Evolutionary conservation across 164 flowering plant species (phyloP).

Genomic region (Amborella trichopoda): DNA sequence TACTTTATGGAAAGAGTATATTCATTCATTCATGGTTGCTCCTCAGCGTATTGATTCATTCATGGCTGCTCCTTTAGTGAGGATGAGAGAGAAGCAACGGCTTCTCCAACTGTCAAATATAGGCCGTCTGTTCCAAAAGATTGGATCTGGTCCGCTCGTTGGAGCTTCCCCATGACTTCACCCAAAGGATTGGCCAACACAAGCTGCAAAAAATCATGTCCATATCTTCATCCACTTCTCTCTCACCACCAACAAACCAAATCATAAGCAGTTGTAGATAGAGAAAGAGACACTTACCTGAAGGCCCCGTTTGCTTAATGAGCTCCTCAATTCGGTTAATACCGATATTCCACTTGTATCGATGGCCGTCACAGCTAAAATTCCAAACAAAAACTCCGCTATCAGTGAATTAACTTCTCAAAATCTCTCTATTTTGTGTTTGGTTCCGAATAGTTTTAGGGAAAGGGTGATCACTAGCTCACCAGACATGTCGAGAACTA

Average conservation of each 20-base stretch:
- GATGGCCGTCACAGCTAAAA: slow-evolving; percentile 60
- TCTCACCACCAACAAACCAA: not conserved
- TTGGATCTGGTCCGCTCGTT: slow-evolving; percentile 30
- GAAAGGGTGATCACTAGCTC: no score
- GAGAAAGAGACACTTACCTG: slow-evolving; percentile 29
- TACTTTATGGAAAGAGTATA: no score
- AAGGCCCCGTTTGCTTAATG: slow-evolving; percentile 35
- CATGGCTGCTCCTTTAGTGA: not conserved
- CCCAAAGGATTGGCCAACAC: slow-evolving; percentile 80
- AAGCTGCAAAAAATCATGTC: slow-evolving; percentile 27
- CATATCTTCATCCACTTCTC: not conserved
- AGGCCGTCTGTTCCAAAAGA: slow-evolving; percentile 38
- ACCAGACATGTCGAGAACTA: slow-evolving; percentile 68
- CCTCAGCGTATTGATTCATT: no score
- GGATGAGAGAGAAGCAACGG: slow-evolving; percentile 44
- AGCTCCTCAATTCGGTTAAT: slow-evolving; percentile 46
- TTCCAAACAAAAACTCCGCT: no score
- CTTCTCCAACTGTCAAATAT: slow-evolving; percentile 74
- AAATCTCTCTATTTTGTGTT: no score
- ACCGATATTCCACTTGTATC: slow-evolving; percentile 71
- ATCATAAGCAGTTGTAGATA: not conserved
- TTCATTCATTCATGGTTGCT: no score
- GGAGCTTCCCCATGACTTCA: slow-evolving; percentile 68
- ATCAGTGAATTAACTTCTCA: no score
- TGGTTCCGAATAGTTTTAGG: no score